Evolutionary conservation across 1,284 basidiomycete species (phyloP), one percentile per base, ranked within the genome.

Genomic region (Cryptococcus sp.): DNA sequence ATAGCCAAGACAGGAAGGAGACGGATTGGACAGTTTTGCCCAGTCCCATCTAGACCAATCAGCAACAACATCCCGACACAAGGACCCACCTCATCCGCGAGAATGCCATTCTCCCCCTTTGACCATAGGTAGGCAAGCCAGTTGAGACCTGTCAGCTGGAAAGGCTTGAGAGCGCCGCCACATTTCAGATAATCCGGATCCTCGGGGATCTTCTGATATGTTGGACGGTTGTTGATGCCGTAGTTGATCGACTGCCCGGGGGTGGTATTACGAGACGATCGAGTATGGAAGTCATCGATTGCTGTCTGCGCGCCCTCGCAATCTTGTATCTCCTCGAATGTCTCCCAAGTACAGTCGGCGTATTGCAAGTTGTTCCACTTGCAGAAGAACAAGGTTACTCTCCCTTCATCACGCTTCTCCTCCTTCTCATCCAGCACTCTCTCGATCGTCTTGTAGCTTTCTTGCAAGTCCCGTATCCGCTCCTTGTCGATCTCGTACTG

Each of bases 11-110:
- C 38, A 99, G 83, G 81, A 96, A 97, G 0, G 93, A 81, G 20
- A 98, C 95, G 0, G 93, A 96, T 82, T 99, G 96, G 11, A 99
- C 94, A 6, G 95, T 83, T 85, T 99, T 99, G 54, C 96, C 96
- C 19, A 99, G 88, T 77, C 96, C 96, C 96, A 99, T 99, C 84
- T 80, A 59, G 8, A 22, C 8, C 8, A 38, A 11, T 44, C 19
- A 40, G 41, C 25, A 23, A 57, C 25, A 62, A 56, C 45, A 10
- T 25, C 8, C 15, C 17, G 35, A 13, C 16, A 5, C 19, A 35
- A 17, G n/a, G n/a, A 67, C 75, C 60, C 56, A 81, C 80, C 72
- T 99, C 96, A 74, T 99, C 96, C 1, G 96, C 96, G 31, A 99
- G 82, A 67, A 99, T 98, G 35, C 96, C 96, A 73, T 98, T 98